A percentile compares a stretch with the other conserved stretches of the same genome.
Conservation (phyloP, 176 grass and related monocot species). For the Hsuehochloa calcarea region DNA sequence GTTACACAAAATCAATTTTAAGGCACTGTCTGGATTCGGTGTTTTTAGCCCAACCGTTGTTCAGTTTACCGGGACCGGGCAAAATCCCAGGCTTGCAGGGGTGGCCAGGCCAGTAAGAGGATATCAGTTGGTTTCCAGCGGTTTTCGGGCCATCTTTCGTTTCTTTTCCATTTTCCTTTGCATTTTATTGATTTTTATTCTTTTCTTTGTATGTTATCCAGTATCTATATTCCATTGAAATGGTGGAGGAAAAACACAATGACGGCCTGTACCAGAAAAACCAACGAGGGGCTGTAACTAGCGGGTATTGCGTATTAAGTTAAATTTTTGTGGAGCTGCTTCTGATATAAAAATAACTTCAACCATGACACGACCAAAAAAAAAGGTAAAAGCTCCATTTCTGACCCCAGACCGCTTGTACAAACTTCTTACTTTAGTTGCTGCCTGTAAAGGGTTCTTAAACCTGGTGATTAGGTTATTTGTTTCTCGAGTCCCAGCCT, state of each 20-base stretch:
- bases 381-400: background rate
- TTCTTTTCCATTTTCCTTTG: background rate
- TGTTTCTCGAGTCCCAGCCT: background rate
- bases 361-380: background rate
- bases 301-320: background rate
- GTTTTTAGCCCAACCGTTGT: background rate
- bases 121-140: background rate
- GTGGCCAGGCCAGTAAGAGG: background rate
- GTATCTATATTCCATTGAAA: background rate
- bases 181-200: background rate
- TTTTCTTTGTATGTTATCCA: background rate
- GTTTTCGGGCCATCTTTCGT: background rate
- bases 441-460: too few relatives aligned
- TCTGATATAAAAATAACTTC: background rate
- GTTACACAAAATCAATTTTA: background rate
- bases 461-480: background rate
- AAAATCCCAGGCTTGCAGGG: background rate
- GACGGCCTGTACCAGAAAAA: background rate
- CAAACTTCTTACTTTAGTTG: background rate
- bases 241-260: background rate
- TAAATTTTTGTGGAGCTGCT: background rate
- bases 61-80: background rate
- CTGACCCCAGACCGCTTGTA: background rate
- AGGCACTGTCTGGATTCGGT: background rate
- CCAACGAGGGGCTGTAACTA: background rate